phyloP scores from a whole-genome alignment of 164 flowering plant species.

The Cinnamomum chago region DNA sequence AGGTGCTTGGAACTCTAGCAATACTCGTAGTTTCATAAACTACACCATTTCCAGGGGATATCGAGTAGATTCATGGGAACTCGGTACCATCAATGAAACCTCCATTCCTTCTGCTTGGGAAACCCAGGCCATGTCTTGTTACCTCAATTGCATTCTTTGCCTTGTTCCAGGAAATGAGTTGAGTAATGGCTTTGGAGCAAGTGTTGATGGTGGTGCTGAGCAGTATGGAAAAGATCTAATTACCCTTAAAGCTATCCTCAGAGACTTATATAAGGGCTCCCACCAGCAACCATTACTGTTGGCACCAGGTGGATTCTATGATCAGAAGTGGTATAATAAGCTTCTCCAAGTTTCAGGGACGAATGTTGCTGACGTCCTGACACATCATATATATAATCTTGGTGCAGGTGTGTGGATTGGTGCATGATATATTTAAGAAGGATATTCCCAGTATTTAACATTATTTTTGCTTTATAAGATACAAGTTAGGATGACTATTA shows the following conservation, averaged over 20 bases:
- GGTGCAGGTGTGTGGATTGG: conserved; percentile 51
- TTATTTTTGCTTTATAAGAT: neutral
- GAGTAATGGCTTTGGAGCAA: conserved; percentile 72
- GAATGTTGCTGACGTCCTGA: conserved; percentile 43
- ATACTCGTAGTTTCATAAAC: conserved; percentile 57
- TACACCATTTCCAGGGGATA: conserved; percentile 78
- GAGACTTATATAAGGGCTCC: conserved; percentile 42
- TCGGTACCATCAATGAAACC: conserved; percentile 42
- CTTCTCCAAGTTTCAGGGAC: conserved; percentile 76
- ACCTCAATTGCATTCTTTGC: neutral
- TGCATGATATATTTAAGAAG: neutral
- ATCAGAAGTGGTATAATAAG: conserved; percentile 56
- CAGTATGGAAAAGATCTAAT: conserved; percentile 75
- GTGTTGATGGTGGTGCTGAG: conserved; percentile 55
- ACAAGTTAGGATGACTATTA: neutral
- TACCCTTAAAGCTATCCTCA: conserved; percentile 45
- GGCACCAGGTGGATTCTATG: conserved; percentile 93
- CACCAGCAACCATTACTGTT: conserved; percentile 50
- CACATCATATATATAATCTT: conserved; percentile 84
- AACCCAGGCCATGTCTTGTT: neutral
- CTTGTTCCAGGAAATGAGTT: conserved; percentile 71
- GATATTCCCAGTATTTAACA: neutral
- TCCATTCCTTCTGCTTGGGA: neutral
- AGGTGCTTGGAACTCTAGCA: conserved; percentile 76
- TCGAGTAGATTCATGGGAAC: conserved; percentile 85